Percentiles rank a stretch among this genome's conserved stretches.
phyloP scores from a whole-genome alignment of 2,329 filamentous ascomycete species.

The Amauroascus niger region DNA sequence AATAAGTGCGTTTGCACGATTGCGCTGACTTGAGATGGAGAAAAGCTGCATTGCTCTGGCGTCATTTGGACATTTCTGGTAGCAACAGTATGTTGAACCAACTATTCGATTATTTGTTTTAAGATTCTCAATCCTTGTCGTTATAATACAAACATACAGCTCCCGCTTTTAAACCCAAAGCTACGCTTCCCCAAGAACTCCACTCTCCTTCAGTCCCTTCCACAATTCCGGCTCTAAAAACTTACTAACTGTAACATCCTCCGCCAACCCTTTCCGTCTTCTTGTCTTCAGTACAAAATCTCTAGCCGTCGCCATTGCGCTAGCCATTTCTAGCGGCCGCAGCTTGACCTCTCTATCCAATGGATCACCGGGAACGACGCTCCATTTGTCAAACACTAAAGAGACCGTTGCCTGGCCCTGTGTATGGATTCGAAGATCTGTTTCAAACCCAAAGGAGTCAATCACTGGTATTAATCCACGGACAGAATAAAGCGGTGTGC shows the following conservation, averaged over 20 bases:
- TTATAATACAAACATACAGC: background rate
- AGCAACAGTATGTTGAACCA: background rate
- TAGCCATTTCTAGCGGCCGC: constrained; percentile 75
- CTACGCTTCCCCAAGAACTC: constrained; percentile 58
- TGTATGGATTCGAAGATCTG: constrained; percentile 89
- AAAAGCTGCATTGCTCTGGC: background rate
- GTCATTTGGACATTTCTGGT: background rate
- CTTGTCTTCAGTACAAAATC: constrained; percentile 97
- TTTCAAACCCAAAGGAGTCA: constrained; percentile 96
- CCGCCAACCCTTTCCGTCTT: constrained; percentile 81
- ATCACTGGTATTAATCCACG: constrained; percentile 89
- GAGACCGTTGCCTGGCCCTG: constrained; percentile 85
- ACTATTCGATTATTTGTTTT: background rate
- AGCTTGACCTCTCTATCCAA: constrained; percentile 77
- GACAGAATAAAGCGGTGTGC: constrained; percentile 86
- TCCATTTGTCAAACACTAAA: constrained; percentile 93
- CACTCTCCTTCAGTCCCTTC: constrained; percentile 76
- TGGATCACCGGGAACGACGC: constrained; percentile 88
- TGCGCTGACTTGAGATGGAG: background rate
- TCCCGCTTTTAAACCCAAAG: background rate
- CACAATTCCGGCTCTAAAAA: constrained; percentile 94
- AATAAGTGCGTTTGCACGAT: constrained; percentile 33
- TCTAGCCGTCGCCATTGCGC: constrained; percentile 76
- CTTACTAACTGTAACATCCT: constrained; percentile 91
- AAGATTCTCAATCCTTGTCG: background rate